Percentiles rank a stretch among this genome's conserved stretches.
Evolutionary conservation across 1,284 basidiomycete species (phyloP).

Genomic region (Puccinia triticina): DNA sequence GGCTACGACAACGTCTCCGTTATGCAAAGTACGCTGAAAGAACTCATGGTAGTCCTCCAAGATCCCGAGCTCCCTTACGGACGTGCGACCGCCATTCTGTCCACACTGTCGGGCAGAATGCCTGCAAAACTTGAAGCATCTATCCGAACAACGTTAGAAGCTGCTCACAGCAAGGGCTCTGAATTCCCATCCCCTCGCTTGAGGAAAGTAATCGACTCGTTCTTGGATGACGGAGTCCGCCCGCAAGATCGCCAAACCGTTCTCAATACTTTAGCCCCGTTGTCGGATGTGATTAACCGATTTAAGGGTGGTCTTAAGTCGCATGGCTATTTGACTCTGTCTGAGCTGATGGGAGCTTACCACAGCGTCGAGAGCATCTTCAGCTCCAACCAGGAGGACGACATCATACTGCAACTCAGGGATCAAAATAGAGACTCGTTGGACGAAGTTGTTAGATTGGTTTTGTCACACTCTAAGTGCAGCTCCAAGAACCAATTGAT

Average conservation of each 20-base stretch:
- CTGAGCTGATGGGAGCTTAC: constrained; percentile 74
- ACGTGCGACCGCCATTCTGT: constrained; percentile 80
- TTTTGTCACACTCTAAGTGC: constrained; percentile 93
- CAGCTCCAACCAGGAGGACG: constrained; percentile 83
- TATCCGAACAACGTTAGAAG: constrained; percentile 77
- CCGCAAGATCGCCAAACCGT: constrained; percentile 78
- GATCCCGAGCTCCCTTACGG: constrained; percentile 87
- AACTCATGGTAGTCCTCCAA: constrained; percentile 75
- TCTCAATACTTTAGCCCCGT: constrained; percentile 70
- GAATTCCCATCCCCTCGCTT: constrained; percentile 82
- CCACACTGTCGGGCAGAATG: constrained; percentile 88
- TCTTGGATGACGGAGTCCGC: constrained; percentile 77
- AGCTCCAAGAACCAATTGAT: constrained; percentile 89
- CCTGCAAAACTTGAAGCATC: constrained; percentile 86
- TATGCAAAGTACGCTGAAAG: constrained; percentile 80
- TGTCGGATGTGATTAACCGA: constrained; percentile 78
- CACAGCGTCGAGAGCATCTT: constrained; percentile 87
- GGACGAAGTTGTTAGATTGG: constrained; percentile 82
- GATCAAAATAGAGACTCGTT: constrained; percentile 90
- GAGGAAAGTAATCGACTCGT: constrained; percentile 81
- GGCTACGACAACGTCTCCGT: constrained; percentile 91
- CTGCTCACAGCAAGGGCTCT: constrained; percentile 70
- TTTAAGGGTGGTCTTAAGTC: constrained; percentile 82
- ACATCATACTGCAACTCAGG: constrained; percentile 83
- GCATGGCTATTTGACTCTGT: constrained; percentile 78